Conservation (phyloP, 192 early-diverging fungal species). For the Coemansia javaensis region DNA sequence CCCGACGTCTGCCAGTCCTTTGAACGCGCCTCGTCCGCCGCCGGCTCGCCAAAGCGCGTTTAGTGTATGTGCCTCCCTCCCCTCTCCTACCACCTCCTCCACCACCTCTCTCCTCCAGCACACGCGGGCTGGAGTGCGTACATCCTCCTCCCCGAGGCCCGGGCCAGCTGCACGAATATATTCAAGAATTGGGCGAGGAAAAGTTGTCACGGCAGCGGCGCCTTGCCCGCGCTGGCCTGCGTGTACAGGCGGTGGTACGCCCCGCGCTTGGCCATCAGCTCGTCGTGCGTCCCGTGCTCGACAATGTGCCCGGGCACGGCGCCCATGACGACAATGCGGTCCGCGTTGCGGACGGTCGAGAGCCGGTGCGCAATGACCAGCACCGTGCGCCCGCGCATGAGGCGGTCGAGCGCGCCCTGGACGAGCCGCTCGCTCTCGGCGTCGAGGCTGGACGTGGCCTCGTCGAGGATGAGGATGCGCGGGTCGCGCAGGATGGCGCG, state of each 20-base stretch:
- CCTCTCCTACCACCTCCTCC: neutral
- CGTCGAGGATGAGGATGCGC: slow-evolving; percentile 73
- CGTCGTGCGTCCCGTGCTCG: slow-evolving; percentile 47
- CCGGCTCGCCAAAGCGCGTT: neutral
- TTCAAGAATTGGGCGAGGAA: no score
- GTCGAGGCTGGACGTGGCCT: slow-evolving; percentile 72
- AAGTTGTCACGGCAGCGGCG: no score
- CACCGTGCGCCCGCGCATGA: slow-evolving; percentile 72
- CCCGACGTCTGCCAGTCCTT: neutral
- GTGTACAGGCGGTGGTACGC: slow-evolving; percentile 43
- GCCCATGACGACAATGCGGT: slow-evolving; percentile 71
- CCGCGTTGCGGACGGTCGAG: slow-evolving; percentile 74
- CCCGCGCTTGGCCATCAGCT: slow-evolving; percentile 36
- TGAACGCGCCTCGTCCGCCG: neutral
- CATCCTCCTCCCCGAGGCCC: no score
- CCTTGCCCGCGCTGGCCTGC: slow-evolving; percentile 3
- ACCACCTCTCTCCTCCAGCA: no score
- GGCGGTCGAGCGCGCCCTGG: slow-evolving; percentile 66
- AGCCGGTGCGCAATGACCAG: slow-evolving; percentile 81
- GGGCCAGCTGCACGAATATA: no score
- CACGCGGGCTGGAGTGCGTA: no score
- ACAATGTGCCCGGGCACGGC: slow-evolving; percentile 48
- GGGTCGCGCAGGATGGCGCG: slow-evolving; percentile 58
- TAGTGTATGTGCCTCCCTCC: neutral
- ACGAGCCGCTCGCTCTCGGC: slow-evolving; percentile 68